These are phyloP conservation scores for Phytophthora europaea DNA, from an alignment of 352 stramenopile genomes.

Conservation along the genomic window DNA sequence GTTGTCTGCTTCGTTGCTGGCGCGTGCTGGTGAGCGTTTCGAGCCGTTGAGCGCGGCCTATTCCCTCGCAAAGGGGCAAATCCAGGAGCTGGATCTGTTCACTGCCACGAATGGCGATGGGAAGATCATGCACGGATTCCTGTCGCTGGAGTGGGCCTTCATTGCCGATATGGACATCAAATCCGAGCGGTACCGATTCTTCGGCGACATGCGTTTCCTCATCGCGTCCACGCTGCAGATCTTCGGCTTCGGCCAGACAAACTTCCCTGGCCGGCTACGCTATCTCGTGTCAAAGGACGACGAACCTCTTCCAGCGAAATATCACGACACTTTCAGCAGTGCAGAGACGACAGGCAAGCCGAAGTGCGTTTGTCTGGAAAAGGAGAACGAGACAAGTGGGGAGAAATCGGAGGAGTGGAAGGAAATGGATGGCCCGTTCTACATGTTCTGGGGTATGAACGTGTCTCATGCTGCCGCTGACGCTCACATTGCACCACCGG, in stretches of 20 bases:
- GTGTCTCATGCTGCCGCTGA: slow-evolving; percentile 60
- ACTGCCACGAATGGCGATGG: slow-evolving; percentile 53
- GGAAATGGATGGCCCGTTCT: slow-evolving; percentile 58
- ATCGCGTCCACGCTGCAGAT: slow-evolving; percentile 53
- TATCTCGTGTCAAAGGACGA: slow-evolving; percentile 50
- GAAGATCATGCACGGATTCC: slow-evolving; percentile 78
- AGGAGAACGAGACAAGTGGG: slow-evolving; percentile 14
- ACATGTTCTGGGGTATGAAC: slow-evolving; percentile 75
- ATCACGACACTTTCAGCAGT: slow-evolving; percentile 41
- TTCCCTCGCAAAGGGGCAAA: slow-evolving; percentile 68
- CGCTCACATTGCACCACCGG: slow-evolving; percentile 53
- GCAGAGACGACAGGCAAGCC: slow-evolving; percentile 24
- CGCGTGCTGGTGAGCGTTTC: slow-evolving; percentile 58
- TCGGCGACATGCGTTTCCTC: slow-evolving; percentile 71
- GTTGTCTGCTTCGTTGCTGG: slow-evolving; percentile 62
- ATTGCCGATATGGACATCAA: slow-evolving; percentile 84
- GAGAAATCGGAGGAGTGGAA: slow-evolving; percentile 39
- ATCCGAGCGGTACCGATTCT: slow-evolving; percentile 65
- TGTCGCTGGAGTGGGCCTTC: slow-evolving; percentile 90
- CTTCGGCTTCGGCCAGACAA: slow-evolving; percentile 45
- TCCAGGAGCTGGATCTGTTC: slow-evolving; percentile 76
- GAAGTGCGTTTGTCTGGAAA: slow-evolving; percentile 34
- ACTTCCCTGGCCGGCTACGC: slow-evolving; percentile 50
- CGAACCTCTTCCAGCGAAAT: slow-evolving; percentile 40
- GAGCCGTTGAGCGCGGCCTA: slow-evolving; percentile 68